Evolutionary conservation across 2,329 filamentous ascomycete genomes (phyloP).

Genomic region (Claviceps arundinis): DNA sequence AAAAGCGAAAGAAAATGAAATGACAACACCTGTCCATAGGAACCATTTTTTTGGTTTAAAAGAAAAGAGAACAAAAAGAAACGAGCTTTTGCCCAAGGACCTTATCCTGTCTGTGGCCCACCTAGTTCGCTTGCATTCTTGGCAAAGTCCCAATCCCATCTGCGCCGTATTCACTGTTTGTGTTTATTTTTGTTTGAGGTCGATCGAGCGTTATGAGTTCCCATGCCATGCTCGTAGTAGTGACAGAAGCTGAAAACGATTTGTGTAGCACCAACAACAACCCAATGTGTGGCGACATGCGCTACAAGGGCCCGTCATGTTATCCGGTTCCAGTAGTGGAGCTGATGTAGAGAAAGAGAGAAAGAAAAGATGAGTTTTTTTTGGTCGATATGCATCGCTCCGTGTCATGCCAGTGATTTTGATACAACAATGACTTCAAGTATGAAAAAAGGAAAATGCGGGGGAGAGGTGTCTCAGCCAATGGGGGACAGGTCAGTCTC

Average conservation of each 20-base stretch:
- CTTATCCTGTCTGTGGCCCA: neutral
- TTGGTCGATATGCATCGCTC: conserved; percentile 37
- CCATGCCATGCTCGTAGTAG: conserved; percentile 17
- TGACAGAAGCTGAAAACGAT: conserved; percentile 16
- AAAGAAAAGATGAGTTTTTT: neutral
- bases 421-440: conserved; percentile 23
- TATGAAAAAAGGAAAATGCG: conserved; percentile 8
- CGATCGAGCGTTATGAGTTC: conserved; percentile 15
- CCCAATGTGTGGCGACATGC: conserved; percentile 12
- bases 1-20: neutral
- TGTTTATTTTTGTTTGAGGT: neutral
- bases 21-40: no score
- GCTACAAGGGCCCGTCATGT: conserved; percentile 13
- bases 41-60: no score
- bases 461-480: neutral
- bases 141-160: conserved; percentile 4
- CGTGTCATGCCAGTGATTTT: conserved; percentile 31
- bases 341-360: conserved; percentile 9
- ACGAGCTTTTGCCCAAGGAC: neutral
- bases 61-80: neutral
- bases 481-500: neutral
- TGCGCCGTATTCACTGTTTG: conserved; percentile 1
- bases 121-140: conserved; percentile 1
- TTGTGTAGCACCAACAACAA: conserved; percentile 16
- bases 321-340: conserved; percentile 11